Evolutionary conservation across 148 eudicot species (phyloP), one percentile per base, ranked within the genome.

Genomic region (Camellia lanceoleosa): DNA sequence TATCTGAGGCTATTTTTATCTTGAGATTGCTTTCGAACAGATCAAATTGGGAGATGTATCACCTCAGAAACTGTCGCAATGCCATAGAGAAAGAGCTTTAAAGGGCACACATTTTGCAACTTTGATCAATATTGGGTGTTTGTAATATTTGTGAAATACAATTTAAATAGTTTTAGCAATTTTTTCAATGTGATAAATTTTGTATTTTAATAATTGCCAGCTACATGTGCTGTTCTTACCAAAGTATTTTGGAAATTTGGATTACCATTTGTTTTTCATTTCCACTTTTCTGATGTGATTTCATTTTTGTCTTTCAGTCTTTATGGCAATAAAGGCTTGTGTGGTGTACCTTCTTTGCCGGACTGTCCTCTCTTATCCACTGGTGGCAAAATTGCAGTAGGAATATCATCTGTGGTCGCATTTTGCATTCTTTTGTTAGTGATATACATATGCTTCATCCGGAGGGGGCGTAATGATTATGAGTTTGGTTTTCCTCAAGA

Each of bases 401-500:
- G 89, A 19, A 55, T 90, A 71, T 87, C 99, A 74, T 87, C 90
- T 80, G 52, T 75, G 67, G 84, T 90, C 55, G 30, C 86, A 11
- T 79, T 93, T 70, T 81, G 79, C 20, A 13, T 87, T 74, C 73
- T 92, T 80, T 9, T 87, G 70, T 56, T 90, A 70, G 82, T 84
- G 69, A 73, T 87, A 80, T 92, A 90, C 85, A 80, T 90, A 70
- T 86, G 77, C 82, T 93, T 87, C 86, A 79, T 90, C 76, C 82
- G 88, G 82, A 91, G 87, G 86, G 84, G 89, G 76, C 89, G 82
- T 71, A 86, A 92, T 78, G 97, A 96, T 82, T 96, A 96, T 68
- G 97, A 94, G 84, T 93, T 96, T 74, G 94, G 93, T 79, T 85
- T 96, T 67, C 99, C 99, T 66, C 88, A 84, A 14, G 99, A 96